phyloP scores from a whole-genome alignment of 2,329 filamentous ascomycete species.

The Endoconidiophora polonica region DNA sequence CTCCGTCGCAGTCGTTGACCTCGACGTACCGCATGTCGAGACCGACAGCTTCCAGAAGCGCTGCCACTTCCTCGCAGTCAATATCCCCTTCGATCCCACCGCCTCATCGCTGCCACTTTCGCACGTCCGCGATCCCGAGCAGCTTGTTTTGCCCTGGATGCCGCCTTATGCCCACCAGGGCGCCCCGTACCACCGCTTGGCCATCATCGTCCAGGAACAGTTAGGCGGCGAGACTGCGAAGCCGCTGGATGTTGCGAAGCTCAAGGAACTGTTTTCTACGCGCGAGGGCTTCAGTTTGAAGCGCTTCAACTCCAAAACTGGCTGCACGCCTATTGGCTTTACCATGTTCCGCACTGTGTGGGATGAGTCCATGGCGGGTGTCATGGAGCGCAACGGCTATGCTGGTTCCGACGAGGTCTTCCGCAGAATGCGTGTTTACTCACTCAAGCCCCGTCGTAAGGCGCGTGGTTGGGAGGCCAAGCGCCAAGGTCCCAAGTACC shows the following conservation, averaged over 20 bases:
- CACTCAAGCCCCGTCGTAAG: conserved; percentile 44
- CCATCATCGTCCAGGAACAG: conserved; percentile 73
- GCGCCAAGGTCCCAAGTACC: conserved; percentile 47
- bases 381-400: conserved; percentile 68
- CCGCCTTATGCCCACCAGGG: conserved; percentile 82
- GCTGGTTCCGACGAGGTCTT: conserved; percentile 70
- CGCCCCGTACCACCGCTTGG: conserved; percentile 75
- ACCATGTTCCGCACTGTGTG: conserved; percentile 77
- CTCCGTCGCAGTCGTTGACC: conserved; percentile 71
- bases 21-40: conserved; percentile 70
- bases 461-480: conserved; percentile 50
- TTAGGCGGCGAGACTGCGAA: conserved; percentile 29
- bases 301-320: conserved; percentile 53
- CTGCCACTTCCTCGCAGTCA: conserved; percentile 72
- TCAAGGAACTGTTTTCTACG: conserved; percentile 33
- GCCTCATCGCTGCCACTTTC: conserved; percentile 48
- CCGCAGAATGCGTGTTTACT: conserved; percentile 60
- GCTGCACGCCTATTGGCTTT: conserved; percentile 58
- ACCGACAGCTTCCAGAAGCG: conserved; percentile 61
- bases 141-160: conserved; percentile 66
- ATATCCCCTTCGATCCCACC: conserved; percentile 35
- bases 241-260: conserved; percentile 37
- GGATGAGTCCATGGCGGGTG: conserved; percentile 73
- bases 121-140: conserved; percentile 39
- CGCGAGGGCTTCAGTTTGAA: conserved; percentile 61